These are phyloP conservation scores for Blechomonas ayalai DNA, from an alignment of 208 protist genomes.

Conservation along the genomic window DNA sequence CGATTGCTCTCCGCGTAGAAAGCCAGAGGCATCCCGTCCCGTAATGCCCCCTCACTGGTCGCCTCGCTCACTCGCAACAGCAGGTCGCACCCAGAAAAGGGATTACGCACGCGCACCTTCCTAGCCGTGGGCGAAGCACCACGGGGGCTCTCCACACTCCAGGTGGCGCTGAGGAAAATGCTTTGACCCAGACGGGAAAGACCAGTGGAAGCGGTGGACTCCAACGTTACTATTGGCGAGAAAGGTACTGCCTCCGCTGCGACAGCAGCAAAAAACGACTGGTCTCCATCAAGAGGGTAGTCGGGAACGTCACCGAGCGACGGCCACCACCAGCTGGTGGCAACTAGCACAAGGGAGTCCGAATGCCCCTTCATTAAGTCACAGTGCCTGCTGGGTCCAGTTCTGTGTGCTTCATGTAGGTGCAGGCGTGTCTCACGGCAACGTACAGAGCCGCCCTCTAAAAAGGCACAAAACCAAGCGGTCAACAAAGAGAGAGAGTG, in stretches of 20 bases:
- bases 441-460: background rate
- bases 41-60: constrained; percentile 1
- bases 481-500: background rate
- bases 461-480: background rate
- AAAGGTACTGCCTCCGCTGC: constrained; percentile 17
- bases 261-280: constrained; percentile 40
- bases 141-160: constrained; percentile 3
- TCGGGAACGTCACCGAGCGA: constrained; percentile 19
- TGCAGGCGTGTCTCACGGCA: background rate
- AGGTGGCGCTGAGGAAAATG: constrained; percentile 37
- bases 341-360: constrained; percentile 41
- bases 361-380: constrained; percentile 28
- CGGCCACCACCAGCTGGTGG: constrained; percentile 66
- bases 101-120: constrained; percentile 29
- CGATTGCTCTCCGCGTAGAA: constrained; percentile 6
- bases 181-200: constrained; percentile 57
- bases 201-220: background rate
- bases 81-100: constrained; percentile 16
- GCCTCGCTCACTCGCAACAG: background rate
- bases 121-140: background rate
- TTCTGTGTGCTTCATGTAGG: background rate
- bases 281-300: constrained; percentile 29
- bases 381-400: background rate
- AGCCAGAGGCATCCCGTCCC: constrained; percentile 3
- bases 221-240: background rate